Base-by-base conservation (phyloP, 495 filamentous ascomycete species). In the Cercophora scortea region DNA sequence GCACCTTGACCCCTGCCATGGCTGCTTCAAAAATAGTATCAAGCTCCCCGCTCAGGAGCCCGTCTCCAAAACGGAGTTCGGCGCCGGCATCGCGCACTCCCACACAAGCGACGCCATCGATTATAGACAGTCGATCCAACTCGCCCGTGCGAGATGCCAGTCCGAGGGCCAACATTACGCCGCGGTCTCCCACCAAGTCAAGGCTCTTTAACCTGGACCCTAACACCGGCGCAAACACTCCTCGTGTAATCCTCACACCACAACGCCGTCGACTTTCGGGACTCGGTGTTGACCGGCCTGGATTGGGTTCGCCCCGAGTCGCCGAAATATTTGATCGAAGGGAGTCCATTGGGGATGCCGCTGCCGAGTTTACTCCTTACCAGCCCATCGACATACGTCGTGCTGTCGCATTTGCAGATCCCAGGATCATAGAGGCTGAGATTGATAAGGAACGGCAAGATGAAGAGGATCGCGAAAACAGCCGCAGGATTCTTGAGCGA, bases 261-360 rank as follows among this genome's bases (percentile, higher is more conserved):
- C 78, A 80, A 39, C 73, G 61, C 18, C 70, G 79, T 16, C 78
- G 80, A 41, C 82, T 85, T 25, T 88, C 86, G 6, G 89, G 88
- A 4, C 62, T 91, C 52, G 89, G 88, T 10, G 82, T 83, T 57
- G 87, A 90, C 57, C 81, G 79, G 52, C 72, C 80, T 56, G 88
- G 88, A 5, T 79, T 93, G 47, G 89, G 89, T 17, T 94, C 89
- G 4, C 89, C 89, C 8, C 80, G 78, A 13, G 80, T 94, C 35
- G 79, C 85, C 12, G 85, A 80, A 18, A 77, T 90, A 19, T 78
- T 93, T 35, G 86, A 89, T 44, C 79, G 82, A 46, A 80, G 89
- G 42, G 77, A 72, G 41, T 89, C 86, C 7, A 83, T 94, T 52
- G 79, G 82, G 32, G 83, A 90, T 47, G 72, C 74, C 13, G 79